Percentiles rank a stretch among this genome's conserved stretches.
Conservation (phyloP, 768 basidiomycete species). For the Psilocybe azurescens region DNA sequence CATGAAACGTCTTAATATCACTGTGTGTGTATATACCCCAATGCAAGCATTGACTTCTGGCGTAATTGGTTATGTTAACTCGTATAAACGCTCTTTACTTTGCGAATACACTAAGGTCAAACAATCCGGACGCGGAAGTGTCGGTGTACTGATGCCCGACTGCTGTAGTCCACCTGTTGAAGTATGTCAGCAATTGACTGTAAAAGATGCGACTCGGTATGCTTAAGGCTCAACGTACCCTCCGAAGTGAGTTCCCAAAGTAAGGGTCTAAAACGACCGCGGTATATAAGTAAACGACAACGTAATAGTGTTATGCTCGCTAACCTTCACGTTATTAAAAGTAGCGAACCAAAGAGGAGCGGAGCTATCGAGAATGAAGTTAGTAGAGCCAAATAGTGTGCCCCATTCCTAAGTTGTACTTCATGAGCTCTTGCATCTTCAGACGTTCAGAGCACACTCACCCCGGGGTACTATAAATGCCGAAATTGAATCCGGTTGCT, state of each 20-base stretch:
- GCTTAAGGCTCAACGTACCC: constrained; percentile 13
- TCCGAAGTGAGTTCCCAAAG: constrained; percentile 23
- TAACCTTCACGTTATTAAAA: constrained; percentile 26
- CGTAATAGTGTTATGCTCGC: not conserved
- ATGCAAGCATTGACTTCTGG: no score
- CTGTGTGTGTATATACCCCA: no score
- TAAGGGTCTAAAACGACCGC: constrained; percentile 14
- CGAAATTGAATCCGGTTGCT: constrained; percentile 23
- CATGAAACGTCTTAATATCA: no score
- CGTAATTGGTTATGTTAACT: no score
- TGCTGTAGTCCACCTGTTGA: constrained; percentile 22
- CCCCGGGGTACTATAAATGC: constrained; percentile 26
- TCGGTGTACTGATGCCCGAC: constrained; percentile 34
- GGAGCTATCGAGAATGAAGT: constrained; percentile 23
- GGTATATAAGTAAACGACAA: not conserved
- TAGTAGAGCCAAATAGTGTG: constrained; percentile 24
- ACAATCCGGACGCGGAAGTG: constrained; percentile 29
- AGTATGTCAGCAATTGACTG: not conserved
- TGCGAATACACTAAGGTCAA: constrained; percentile 27
- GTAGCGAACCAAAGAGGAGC: constrained; percentile 28
- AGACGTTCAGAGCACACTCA: not conserved
- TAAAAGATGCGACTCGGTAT: not conserved
- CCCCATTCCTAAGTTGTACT: constrained; percentile 20
- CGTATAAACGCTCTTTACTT: not conserved
- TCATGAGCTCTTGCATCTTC: not conserved